Evolutionary conservation across 2,329 filamentous ascomycete species (phyloP).

Genomic region (Fusarium nisikadoi): DNA sequence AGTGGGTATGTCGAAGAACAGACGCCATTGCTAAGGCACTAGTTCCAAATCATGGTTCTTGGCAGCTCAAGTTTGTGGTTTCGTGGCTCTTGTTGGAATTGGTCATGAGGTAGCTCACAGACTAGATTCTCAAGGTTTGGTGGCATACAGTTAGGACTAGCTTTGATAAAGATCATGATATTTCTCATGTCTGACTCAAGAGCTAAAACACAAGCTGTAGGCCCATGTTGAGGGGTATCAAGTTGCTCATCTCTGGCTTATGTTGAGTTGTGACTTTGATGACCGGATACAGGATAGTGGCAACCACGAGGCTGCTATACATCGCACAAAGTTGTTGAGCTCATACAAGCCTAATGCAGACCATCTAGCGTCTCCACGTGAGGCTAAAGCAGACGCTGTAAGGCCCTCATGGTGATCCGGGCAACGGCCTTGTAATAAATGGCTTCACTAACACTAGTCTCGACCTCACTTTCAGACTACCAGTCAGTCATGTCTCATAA

Average conservation of each 20-base stretch:
- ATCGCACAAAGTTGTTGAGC: not conserved
- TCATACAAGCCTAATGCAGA: not conserved
- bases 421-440: not conserved
- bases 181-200: not conserved
- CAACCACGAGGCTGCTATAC: too few species aligned
- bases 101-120: not conserved
- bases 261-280: not conserved
- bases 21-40: not conserved
- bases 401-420: not conserved
- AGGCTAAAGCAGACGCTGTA: too few species aligned
- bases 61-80: not conserved
- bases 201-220: not conserved
- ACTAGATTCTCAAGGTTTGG: not conserved
- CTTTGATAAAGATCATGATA: not conserved
- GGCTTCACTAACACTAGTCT: not conserved
- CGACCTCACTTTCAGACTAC: not conserved
- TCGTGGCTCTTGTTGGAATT: not conserved
- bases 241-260: not conserved
- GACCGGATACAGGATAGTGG: not conserved
- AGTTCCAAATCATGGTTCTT: not conserved
- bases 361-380: not conserved
- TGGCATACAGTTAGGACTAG: not conserved
- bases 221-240: not conserved
- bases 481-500: not conserved
- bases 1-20: not conserved